Base-by-base conservation (phyloP, 1,284 basidiomycete species). In the Malassezia sympodialis region DNA sequence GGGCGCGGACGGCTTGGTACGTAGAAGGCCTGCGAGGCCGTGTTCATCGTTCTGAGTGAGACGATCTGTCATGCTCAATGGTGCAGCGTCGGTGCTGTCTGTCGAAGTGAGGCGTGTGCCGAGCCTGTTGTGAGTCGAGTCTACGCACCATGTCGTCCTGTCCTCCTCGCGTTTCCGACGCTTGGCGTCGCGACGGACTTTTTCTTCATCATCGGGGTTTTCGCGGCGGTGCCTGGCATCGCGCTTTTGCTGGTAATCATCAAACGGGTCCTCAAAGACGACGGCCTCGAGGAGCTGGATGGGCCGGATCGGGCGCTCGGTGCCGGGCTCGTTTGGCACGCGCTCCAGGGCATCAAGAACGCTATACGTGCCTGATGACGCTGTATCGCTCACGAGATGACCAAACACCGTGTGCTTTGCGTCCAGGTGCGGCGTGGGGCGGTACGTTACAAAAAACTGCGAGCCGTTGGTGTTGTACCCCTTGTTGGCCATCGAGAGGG, bases 351-450 rank as follows among this genome's bases (percentile, higher is more conserved):
- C 81, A 65, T 87, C 82, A 4, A 99, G 78, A 1, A 93, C 85
- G 7, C 42, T 24, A 19, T 44, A 53, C n/a, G n/a, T 17, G 23
- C 34, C 27, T 17, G 31, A 37, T 15, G 56, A 49, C 35, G 90
- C 86, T 69, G 93, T 88, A 3, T 91, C 91, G 21, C 91, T 91
- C 0, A 96, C 89, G 66, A 94, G 90, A 11, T 55, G 54, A 2
- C 94, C 93, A 72, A 99, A 99, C 1, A 96, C 91, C 0, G 91
- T 94, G 71, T 94, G 89, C 66, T 90, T 88, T 84, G 83, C 56
- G 32, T 67, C 71, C 15, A 70, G 51, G 61, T 94, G 90, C 84
- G 86, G 65, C 51, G 75, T 85, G 85, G 59, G 54, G 8, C 68
- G 52, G 49, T 66, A 74, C 3, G 66, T 69, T 40, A 72, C 41